These are phyloP conservation scores for Elongisporangium undulatum DNA, from an alignment of 352 stramenopile species.

Conservation along the genomic window DNA sequence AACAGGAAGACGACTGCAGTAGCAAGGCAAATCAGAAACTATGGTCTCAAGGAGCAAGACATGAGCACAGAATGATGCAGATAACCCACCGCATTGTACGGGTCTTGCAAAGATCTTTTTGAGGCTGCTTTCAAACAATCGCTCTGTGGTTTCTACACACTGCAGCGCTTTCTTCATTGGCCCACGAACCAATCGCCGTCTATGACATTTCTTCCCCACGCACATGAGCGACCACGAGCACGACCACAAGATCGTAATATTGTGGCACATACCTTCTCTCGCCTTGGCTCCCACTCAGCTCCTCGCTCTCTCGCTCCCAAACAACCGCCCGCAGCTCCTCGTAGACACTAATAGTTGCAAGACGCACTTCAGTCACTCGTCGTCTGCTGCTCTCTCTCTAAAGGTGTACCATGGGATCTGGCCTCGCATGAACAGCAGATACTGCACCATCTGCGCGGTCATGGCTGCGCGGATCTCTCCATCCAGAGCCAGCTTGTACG, in stretches of 20 bases:
- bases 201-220: not conserved
- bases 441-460: conserved; percentile 32
- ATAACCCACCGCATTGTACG: conserved; percentile 22
- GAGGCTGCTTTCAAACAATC: conserved; percentile 24
- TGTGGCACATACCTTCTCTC: conserved; percentile 6
- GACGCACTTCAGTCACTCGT: not conserved
- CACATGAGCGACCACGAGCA: not conserved
- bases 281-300: conserved; percentile 5
- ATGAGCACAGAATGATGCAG: not conserved
- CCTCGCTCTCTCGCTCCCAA: conserved; percentile 10
- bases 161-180: conserved; percentile 42
- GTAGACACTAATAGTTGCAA: conserved; percentile 35
- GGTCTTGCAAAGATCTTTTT: conserved; percentile 25
- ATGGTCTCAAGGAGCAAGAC: not conserved
- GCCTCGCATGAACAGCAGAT: conserved; percentile 58
- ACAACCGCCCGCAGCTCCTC: conserved; percentile 34
- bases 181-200: conserved; percentile 19
- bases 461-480: conserved; percentile 33
- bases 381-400: not conserved
- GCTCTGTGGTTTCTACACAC: conserved; percentile 30
- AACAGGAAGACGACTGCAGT: conserved; percentile 55
- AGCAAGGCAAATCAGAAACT: not conserved
- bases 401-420: conserved; percentile 56
- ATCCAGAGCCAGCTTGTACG: conserved; percentile 43
- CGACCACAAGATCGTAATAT: not conserved